Evolutionary conservation across 345 rosid species (phyloP).

Genomic region (Anastatica hierochuntica): DNA sequence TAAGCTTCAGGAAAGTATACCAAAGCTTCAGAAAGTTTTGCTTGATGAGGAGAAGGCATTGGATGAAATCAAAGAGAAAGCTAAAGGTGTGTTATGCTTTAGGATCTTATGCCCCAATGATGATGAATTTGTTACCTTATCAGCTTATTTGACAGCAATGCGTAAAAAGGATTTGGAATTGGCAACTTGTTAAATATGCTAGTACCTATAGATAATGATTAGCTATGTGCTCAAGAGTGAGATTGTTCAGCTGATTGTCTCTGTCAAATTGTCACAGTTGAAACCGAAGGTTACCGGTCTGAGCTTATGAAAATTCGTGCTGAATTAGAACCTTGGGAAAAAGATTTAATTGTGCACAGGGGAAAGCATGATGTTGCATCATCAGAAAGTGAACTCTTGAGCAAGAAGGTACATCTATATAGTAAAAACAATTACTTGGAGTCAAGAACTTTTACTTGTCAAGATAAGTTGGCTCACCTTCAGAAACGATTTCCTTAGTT

Average conservation of each 20-base stretch:
- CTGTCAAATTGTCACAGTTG: slow-evolving; percentile 43
- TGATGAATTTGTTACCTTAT: slow-evolving; percentile 3
- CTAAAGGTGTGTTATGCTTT: slow-evolving; percentile 48
- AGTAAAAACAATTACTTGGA: neutral
- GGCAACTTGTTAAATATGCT: slow-evolving; percentile 13
- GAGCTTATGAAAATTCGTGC: slow-evolving; percentile 75
- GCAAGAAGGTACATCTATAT: slow-evolving; percentile 51
- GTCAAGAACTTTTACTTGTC: slow-evolving; percentile 3
- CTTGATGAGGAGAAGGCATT: slow-evolving; percentile 59
- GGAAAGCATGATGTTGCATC: slow-evolving; percentile 87
- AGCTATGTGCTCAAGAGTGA: neutral
- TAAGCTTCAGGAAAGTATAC: slow-evolving; percentile 66
- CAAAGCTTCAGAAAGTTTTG: slow-evolving; percentile 57
- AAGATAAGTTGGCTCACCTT: slow-evolving; percentile 5
- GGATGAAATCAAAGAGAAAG: slow-evolving; percentile 67
- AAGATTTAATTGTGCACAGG: slow-evolving; percentile 69
- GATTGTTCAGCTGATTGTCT: slow-evolving; percentile 6
- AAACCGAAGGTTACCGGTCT: slow-evolving; percentile 70
- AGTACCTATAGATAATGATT: neutral
- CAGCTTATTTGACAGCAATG: neutral
- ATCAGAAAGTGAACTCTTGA: slow-evolving; percentile 69
- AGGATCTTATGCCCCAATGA: slow-evolving; percentile 4
- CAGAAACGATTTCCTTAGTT: neutral
- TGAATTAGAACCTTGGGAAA: slow-evolving; percentile 93
- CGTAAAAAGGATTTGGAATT: slow-evolving; percentile 6